A percentile compares a stretch with the other conserved stretches of the same genome.
Evolutionary conservation across 2,329 filamentous ascomycete genomes (phyloP).

Genomic region (Cryphonectria parasitica): DNA sequence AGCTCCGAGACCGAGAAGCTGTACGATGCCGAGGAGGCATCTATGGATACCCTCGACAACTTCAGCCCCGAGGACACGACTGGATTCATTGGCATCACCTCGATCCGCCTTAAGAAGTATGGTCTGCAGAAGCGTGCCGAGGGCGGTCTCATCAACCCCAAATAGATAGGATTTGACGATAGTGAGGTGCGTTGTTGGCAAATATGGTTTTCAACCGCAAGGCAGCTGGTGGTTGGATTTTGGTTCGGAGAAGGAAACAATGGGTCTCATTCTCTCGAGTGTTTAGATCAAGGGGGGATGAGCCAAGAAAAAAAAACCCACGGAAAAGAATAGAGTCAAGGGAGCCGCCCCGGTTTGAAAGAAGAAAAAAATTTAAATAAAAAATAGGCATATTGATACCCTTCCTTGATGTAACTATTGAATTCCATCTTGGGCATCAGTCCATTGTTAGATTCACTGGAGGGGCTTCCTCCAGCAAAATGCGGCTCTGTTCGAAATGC

Average conservation of each 20-base stretch:
- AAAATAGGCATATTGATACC: background rate
- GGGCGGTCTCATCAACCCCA: slow-evolving; percentile 26
- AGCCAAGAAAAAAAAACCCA: background rate
- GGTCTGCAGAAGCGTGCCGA: slow-evolving; percentile 34
- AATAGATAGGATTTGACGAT: slow-evolving; percentile 13
- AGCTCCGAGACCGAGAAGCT: slow-evolving; percentile 52
- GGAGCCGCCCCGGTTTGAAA: background rate
- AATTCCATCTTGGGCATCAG: background rate
- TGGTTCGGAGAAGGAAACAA: background rate
- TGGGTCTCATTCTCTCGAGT: background rate
- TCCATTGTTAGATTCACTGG: background rate
- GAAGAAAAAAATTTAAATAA: background rate
- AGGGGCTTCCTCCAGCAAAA: background rate
- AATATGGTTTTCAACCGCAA: background rate
- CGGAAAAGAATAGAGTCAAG: background rate
- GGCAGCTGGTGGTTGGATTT: background rate
- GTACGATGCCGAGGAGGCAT: slow-evolving; percentile 53
- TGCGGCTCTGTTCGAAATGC: background rate
- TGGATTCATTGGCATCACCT: slow-evolving; percentile 58
- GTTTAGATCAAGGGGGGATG: background rate
- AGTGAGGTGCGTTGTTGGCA: background rate
- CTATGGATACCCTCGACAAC: slow-evolving; percentile 44
- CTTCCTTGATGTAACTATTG: background rate
- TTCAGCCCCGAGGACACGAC: slow-evolving; percentile 33
- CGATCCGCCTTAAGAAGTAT: slow-evolving; percentile 52